phyloP scores from a whole-genome alignment of 2,329 filamentous ascomycete genomes.

The Alternaria panax region DNA sequence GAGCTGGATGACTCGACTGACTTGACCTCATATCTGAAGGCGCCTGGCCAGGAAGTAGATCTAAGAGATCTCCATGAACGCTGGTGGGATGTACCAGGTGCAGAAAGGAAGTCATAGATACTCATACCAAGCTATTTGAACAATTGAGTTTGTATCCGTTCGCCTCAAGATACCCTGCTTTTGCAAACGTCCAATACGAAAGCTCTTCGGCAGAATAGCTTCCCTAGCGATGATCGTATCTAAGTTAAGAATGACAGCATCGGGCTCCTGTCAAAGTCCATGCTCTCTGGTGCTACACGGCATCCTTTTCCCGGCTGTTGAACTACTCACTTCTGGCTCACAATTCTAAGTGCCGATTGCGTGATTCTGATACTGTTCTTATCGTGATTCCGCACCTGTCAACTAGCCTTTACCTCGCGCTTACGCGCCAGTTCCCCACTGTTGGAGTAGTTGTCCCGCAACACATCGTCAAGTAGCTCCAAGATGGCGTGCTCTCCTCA shows the following conservation, averaged over 20 bases:
- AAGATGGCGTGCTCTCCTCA: slow-evolving; percentile 38
- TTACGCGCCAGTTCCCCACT: neutral
- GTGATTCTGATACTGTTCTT: neutral
- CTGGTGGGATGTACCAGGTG: slow-evolving; percentile 61
- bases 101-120: slow-evolving; percentile 23
- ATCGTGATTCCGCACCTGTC: neutral
- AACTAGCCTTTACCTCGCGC: neutral
- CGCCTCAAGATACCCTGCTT: neutral
- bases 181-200: neutral
- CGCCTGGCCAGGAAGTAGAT: slow-evolving; percentile 62
- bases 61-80: slow-evolving; percentile 70
- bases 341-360: neutral
- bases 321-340: neutral
- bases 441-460: neutral
- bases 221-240: neutral
- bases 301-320: too few relatives aligned
- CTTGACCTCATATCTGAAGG: slow-evolving; percentile 68
- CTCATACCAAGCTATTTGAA: neutral
- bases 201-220: neutral
- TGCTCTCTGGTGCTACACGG: neutral
- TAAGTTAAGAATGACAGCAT: neutral
- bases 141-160: neutral
- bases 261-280: neutral
- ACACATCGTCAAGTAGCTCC: slow-evolving; percentile 25
- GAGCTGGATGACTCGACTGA: slow-evolving; percentile 66